phyloP scores from a whole-genome alignment of 305 asterid species.

The Ajuga reptans region DNA sequence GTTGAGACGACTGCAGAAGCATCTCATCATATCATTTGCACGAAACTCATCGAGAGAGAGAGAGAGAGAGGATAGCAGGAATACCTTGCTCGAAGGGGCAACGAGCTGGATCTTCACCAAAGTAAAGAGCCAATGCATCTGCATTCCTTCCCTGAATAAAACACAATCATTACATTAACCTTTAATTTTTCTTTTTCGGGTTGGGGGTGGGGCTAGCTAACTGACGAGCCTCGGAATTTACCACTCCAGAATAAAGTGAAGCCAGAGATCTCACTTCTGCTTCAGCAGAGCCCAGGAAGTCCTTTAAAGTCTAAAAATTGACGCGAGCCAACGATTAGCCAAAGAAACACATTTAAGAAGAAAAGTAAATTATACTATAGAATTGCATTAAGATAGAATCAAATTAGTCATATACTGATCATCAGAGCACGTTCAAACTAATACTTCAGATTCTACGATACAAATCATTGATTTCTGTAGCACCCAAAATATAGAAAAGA shows the following conservation, averaged over 20 bases:
- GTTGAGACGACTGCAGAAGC: constrained; percentile 63
- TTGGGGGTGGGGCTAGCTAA: neutral
- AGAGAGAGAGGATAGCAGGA: neutral
- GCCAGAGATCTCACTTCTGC: constrained; percentile 70
- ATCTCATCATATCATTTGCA: constrained; percentile 11
- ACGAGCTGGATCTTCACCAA: constrained; percentile 85
- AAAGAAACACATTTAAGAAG: neutral
- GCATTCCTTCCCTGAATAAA: constrained; percentile 63
- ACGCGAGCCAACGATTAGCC: constrained; percentile 14
- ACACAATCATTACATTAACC: constrained; percentile 19
- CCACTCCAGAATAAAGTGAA: constrained; percentile 67
- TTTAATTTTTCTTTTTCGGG: neutral
- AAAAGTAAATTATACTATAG: neutral
- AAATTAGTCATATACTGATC: neutral
- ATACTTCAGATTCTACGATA: neutral
- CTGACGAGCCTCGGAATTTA: constrained; percentile 28
- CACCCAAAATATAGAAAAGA: neutral
- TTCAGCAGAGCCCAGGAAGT: constrained; percentile 60
- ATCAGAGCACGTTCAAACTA: neutral
- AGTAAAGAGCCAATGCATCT: constrained; percentile 72
- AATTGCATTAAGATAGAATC: neutral
- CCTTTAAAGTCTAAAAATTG: constrained; percentile 47
- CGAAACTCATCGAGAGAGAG: neutral
- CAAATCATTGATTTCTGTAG: neutral
- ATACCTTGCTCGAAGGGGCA: constrained; percentile 89